Conservation (phyloP, 1,284 basidiomycete genomes). For the Cutaneotrichosporon arboriforme region DNA sequence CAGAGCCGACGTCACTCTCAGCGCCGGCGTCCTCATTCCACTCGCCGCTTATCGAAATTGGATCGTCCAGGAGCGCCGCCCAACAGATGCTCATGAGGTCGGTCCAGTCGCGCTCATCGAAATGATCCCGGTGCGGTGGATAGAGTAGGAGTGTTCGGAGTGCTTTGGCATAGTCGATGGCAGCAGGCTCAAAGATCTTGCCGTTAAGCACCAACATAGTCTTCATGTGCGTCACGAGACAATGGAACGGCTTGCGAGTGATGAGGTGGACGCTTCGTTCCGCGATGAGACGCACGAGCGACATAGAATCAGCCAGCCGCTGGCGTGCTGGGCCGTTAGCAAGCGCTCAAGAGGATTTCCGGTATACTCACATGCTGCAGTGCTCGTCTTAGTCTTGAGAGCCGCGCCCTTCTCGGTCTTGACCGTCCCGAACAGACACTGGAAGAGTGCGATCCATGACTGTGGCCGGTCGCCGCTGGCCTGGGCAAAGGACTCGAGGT, state of each 20-base stretch:
- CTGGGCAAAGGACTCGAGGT: constrained; percentile 51
- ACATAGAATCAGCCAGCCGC: constrained; percentile 17
- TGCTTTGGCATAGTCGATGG: constrained; percentile 75
- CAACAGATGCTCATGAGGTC: constrained; percentile 65
- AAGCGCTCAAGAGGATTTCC: not conserved
- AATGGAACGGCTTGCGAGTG: constrained; percentile 27
- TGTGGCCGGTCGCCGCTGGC: constrained; percentile 49
- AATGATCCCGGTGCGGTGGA: constrained; percentile 69
- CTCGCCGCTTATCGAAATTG: constrained; percentile 46
- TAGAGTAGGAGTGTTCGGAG: constrained; percentile 61
- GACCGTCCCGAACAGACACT: constrained; percentile 65
- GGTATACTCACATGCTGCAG: constrained; percentile 22
- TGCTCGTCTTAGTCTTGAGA: constrained; percentile 50
- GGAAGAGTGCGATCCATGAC: constrained; percentile 65
- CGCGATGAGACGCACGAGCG: constrained; percentile 33
- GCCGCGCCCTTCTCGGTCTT: constrained; percentile 55
- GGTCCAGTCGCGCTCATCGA: constrained; percentile 65
- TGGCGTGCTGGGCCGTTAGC: constrained; percentile 4
- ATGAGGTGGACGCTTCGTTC: constrained; percentile 36
- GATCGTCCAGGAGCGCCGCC: constrained; percentile 65
- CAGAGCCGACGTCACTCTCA: constrained; percentile 23
- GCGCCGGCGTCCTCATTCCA: constrained; percentile 30
- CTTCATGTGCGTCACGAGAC: constrained; percentile 61
- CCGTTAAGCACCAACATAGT: constrained; percentile 59
- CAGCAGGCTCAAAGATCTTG: constrained; percentile 59